Evolutionary conservation across 1,284 basidiomycete genomes (phyloP), one percentile per base, ranked within the genome.

Genomic region (Trametes sp.): DNA sequence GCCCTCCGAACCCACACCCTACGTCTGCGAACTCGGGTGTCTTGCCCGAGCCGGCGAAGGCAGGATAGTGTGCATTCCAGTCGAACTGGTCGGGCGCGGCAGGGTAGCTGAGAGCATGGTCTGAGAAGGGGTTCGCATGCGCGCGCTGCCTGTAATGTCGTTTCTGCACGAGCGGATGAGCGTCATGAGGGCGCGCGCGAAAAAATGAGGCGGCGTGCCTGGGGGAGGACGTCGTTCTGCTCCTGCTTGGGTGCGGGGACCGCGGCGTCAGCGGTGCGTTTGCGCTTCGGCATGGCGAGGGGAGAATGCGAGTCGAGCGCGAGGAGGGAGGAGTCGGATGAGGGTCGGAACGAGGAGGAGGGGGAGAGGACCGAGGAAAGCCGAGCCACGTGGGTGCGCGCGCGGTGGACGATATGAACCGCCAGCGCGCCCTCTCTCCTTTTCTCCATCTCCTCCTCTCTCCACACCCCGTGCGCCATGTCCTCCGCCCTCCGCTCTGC

Each of bases 121-220:
- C 98, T 14, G 94, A 94, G 78, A 99, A 98, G 1, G 97, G 97
- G 76, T 99, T 99, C 8, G 97, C 96, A 75, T 99, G 97, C 4
- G 97, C 98, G 59, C 98, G 86, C 76, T 99, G 98, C 24, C 98
- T 86, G 78, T 99, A 99, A 78, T 94, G 94, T 72, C 93, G 88
- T 90, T 98, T 98, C 92, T 98, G 58, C 56, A 36, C 52, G 62
- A 46, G 51, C 11, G 28, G 35, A 41, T 62, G 54, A 53, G 61
- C 45, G 58, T 50, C 49, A 4, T 11, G 28, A 57, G 48, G 51
- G 24, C 54, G 52, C 52, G 24, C 33, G 31, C 28, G 2, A 28
- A 33, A 54, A 31, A 57, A 50, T 62, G 59, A 54, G 50, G 42
- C 36, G 54, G 67, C 73, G 36, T 51, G 76, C 77, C 69, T 78